Conservation (phyloP, 306 rosid species). For the Neltuma alba region DNA sequence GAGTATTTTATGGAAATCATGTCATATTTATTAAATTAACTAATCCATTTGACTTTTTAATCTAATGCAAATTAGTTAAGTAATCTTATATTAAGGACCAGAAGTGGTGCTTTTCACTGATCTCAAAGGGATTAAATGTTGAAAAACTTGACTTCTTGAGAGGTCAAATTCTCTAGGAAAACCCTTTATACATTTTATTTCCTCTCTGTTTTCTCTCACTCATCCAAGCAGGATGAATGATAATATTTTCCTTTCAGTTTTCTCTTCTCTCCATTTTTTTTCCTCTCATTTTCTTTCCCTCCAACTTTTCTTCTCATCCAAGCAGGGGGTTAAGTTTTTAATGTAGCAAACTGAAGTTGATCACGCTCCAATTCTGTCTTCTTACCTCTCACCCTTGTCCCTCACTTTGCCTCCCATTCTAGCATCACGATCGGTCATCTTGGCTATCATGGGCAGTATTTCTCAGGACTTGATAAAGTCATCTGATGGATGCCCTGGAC, state of each 20-base stretch:
- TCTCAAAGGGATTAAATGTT: neutral
- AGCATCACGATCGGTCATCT: neutral
- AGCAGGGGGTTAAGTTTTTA: slow-evolving; percentile 5
- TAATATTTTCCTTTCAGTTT: too few relatives aligned
- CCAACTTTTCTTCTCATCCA: too few relatives aligned
- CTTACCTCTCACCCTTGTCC: slow-evolving; percentile 3
- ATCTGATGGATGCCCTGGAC: slow-evolving; percentile 13
- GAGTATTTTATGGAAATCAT: too few relatives aligned
- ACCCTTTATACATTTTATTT: too few relatives aligned
- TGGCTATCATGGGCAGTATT: neutral
- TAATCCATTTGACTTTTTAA: too few relatives aligned
- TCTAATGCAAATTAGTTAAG: too few relatives aligned
- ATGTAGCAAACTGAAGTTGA: slow-evolving; percentile 5
- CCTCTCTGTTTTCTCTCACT: too few relatives aligned
- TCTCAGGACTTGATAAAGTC: neutral
- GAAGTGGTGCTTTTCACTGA: neutral
- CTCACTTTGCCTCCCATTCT: slow-evolving; percentile 17
- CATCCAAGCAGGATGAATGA: too few relatives aligned
- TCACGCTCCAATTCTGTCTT: neutral
- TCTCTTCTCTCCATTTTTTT: too few relatives aligned
- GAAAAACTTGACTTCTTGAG: neutral
- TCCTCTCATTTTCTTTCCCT: too few relatives aligned
- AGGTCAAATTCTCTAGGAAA: neutral
- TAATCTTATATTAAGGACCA: too few relatives aligned
- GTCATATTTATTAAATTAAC: too few relatives aligned